These are phyloP conservation scores for Trypanosoma grayi DNA, from an alignment of 208 protist genomes.

Conservation along the genomic window DNA sequence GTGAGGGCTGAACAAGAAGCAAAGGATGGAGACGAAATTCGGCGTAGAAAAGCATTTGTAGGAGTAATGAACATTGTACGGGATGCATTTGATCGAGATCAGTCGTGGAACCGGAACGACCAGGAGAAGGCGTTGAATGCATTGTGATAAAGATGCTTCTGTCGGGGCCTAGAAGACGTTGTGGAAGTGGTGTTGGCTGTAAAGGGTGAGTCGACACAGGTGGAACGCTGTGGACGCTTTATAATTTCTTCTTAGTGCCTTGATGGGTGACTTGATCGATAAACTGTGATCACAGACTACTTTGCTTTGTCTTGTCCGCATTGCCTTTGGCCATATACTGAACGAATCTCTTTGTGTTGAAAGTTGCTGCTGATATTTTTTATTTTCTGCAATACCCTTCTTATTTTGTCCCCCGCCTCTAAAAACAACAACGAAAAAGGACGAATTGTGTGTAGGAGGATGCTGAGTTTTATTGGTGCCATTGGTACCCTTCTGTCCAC, in stretches of 20 bases:
- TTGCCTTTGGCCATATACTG: too few relatives aligned
- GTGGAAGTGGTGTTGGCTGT: background rate
- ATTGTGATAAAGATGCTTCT: constrained; percentile 12
- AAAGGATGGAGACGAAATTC: constrained; percentile 79
- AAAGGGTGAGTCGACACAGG: too few relatives aligned
- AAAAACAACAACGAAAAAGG: too few relatives aligned
- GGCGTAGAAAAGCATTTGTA: constrained; percentile 74
- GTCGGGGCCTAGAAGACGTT: constrained; percentile 5
- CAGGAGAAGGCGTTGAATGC: constrained; percentile 37
- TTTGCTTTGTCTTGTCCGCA: too few relatives aligned
- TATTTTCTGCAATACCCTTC: background rate
- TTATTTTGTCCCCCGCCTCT: too few relatives aligned
- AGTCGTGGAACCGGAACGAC: constrained; percentile 64
- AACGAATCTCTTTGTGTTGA: too few relatives aligned
- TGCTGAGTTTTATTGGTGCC: constrained; percentile 25
- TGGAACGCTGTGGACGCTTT: too few relatives aligned
- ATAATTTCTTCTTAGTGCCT: too few relatives aligned
- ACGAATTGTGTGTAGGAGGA: constrained; percentile 4
- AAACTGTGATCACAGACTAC: too few relatives aligned
- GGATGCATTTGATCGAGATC: constrained; percentile 73
- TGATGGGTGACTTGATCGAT: too few relatives aligned
- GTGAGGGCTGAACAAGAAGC: constrained; percentile 66
- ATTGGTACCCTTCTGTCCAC: constrained; percentile 54
- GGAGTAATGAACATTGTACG: constrained; percentile 75
- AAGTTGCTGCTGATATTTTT: constrained; percentile 2